These are phyloP conservation scores for Centella asiatica DNA, from an alignment of 129 eudicot genomes.

Conservation along the genomic window DNA sequence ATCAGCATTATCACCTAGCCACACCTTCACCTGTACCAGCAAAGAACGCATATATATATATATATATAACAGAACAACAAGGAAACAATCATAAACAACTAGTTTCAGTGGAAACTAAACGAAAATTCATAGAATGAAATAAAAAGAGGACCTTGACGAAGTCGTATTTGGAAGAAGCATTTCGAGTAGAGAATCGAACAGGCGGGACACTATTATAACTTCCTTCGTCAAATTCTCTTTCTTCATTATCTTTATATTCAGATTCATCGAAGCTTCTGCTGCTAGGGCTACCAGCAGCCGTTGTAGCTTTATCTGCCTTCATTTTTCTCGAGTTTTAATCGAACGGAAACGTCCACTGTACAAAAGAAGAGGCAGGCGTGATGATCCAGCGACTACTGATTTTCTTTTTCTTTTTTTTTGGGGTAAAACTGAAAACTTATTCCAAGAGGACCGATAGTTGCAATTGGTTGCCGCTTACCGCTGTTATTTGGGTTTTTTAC, in stretches of 20 bases:
- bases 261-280: constrained; percentile 22
- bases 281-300: constrained; percentile 24
- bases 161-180: constrained; percentile 93
- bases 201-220: constrained; percentile 26
- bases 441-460: too few relatives aligned
- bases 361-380: too few relatives aligned
- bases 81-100: neutral
- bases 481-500: too few relatives aligned
- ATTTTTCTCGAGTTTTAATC: neutral
- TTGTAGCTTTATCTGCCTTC: constrained; percentile 53
- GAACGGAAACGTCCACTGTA: too few relatives aligned
- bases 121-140: neutral
- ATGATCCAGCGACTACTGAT: too few relatives aligned
- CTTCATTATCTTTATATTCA: constrained; percentile 25
- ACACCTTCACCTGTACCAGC: constrained; percentile 74
- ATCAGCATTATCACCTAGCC: constrained; percentile 99
- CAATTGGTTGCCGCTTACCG: too few relatives aligned
- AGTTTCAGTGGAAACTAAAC: neutral
- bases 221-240: too few relatives aligned
- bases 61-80: neutral
- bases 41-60: neutral
- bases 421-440: too few relatives aligned
- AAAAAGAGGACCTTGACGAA: constrained; percentile 73
- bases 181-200: constrained; percentile 53
- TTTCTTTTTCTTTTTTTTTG: too few relatives aligned